phyloP scores from a whole-genome alignment of 2,329 filamentous ascomycete genomes.

The Emergomyces orientalis region DNA sequence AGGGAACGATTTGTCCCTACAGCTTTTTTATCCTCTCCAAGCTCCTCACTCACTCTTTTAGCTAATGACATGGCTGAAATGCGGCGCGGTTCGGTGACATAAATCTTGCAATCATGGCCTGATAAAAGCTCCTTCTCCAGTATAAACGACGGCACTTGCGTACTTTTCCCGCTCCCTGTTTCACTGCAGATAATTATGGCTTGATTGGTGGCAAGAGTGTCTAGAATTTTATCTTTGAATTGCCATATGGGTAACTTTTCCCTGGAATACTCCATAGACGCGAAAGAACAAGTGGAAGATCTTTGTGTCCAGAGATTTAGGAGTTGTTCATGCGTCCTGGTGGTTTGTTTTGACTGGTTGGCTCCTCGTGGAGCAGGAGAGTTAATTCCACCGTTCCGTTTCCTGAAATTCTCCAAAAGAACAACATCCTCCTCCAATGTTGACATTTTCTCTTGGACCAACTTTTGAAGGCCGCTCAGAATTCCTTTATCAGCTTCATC shows the following conservation, averaged over 20 bases:
- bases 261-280: conserved; percentile 68
- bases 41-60: conserved; percentile 83
- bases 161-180: conserved; percentile 95
- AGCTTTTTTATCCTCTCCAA: conserved; percentile 75
- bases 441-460: conserved; percentile 30
- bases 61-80: conserved; percentile 95
- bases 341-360: conserved; percentile 16
- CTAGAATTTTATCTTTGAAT: conserved; percentile 68
- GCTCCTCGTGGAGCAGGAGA: background rate
- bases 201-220: conserved; percentile 67
- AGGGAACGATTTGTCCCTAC: conserved; percentile 74
- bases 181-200: conserved; percentile 93
- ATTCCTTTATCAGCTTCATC: conserved; percentile 61
- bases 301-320: conserved; percentile 46
- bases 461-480: conserved; percentile 52
- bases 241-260: conserved; percentile 82
- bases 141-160: conserved; percentile 89
- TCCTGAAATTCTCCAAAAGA: conserved; percentile 65
- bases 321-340: conserved; percentile 33
- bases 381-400: conserved; percentile 28
- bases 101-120: conserved; percentile 79
- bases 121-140: conserved; percentile 77
- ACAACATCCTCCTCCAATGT: conserved; percentile 62
- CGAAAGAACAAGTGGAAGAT: conserved; percentile 48
- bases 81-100: conserved; percentile 87